phyloP scores from a whole-genome alignment of 2,329 filamentous ascomycete genomes.

The Ophiobolus disseminans region DNA sequence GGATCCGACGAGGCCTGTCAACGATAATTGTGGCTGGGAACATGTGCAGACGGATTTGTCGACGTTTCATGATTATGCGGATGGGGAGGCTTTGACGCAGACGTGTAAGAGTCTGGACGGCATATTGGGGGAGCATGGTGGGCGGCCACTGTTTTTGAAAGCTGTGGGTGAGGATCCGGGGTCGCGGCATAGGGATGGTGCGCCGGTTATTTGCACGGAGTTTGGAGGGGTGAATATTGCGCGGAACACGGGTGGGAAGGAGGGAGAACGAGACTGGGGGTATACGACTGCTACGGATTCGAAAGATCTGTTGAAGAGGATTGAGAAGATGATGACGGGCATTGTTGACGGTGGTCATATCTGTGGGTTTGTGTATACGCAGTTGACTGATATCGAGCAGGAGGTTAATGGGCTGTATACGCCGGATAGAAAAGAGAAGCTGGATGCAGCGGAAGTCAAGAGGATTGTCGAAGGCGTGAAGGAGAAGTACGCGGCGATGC shows the following conservation, averaged over 20 bases:
- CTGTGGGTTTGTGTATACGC: constrained; percentile 71
- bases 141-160: constrained; percentile 62
- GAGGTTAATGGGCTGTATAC: constrained; percentile 73
- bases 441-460: constrained; percentile 64
- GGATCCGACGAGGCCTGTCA: constrained; percentile 69
- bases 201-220: constrained; percentile 70
- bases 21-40: constrained; percentile 77
- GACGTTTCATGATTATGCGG: constrained; percentile 73
- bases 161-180: constrained; percentile 54
- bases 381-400: constrained; percentile 69
- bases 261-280: constrained; percentile 64
- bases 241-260: constrained; percentile 44
- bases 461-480: constrained; percentile 60
- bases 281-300: constrained; percentile 71
- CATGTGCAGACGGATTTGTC: constrained; percentile 69
- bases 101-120: constrained; percentile 62
- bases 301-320: constrained; percentile 64
- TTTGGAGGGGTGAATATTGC: constrained; percentile 74
- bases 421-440: constrained; percentile 65
- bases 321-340: constrained; percentile 66
- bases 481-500: constrained; percentile 29
- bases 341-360: constrained; percentile 64
- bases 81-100: constrained; percentile 62
- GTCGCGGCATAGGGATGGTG: constrained; percentile 59
- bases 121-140: constrained; percentile 62